phyloP scores from a whole-genome alignment of 140 eudicot genomes.

The Erigeron philadelphicus region DNA sequence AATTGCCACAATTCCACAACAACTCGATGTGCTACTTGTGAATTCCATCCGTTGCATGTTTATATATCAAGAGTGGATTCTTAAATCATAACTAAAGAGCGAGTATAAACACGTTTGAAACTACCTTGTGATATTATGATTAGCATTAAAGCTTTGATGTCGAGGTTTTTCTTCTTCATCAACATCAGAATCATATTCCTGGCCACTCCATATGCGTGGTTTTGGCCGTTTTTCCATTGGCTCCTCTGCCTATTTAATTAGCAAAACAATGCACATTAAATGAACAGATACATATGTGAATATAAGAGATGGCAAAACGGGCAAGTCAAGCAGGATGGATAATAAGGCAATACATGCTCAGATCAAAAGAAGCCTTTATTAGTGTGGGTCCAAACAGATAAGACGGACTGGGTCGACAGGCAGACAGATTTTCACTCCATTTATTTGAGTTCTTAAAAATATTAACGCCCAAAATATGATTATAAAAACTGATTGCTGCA shows the following conservation, averaged over 20 bases:
- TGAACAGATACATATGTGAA: background rate
- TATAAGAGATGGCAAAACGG: too few relatives aligned
- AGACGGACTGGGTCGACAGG: too few relatives aligned
- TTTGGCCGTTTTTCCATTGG: constrained; percentile 70
- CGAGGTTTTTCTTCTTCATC: constrained; percentile 47
- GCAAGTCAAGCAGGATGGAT: too few relatives aligned
- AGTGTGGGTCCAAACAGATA: too few relatives aligned
- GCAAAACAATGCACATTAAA: constrained; percentile 1
- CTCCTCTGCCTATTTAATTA: constrained; percentile 46
- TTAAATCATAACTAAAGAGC: background rate
- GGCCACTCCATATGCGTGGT: constrained; percentile 83
- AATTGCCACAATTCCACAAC: background rate
- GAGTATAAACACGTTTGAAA: background rate
- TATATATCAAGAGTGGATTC: background rate
- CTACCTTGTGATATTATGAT: constrained; percentile 38
- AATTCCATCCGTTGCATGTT: background rate
- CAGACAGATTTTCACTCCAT: too few relatives aligned
- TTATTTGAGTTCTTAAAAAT: too few relatives aligned
- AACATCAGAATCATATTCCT: constrained; percentile 59
- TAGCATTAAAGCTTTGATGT: constrained; percentile 33
- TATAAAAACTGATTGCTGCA: too few relatives aligned
- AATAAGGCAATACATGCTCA: too few relatives aligned
- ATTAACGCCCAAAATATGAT: too few relatives aligned
- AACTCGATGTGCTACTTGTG: background rate
- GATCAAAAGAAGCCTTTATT: too few relatives aligned